These are phyloP conservation scores for Mycena alexandri DNA, from an alignment of 768 basidiomycete species.

Conservation along the genomic window DNA sequence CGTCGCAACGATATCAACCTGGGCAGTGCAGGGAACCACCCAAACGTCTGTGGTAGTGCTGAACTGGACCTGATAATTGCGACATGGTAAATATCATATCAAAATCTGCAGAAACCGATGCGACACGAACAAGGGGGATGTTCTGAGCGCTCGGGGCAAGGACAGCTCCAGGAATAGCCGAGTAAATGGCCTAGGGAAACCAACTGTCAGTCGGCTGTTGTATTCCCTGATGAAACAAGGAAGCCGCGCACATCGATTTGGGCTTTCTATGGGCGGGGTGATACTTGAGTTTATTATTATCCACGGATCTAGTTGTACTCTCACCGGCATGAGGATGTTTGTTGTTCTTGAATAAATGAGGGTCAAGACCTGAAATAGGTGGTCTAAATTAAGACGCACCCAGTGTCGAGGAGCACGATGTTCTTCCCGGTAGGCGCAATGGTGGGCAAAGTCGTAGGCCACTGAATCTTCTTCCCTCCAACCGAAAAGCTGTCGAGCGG, in stretches of 20 bases:
- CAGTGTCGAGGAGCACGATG: conserved; percentile 15
- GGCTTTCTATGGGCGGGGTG: neutral
- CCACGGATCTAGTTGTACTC: neutral
- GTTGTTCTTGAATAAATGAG: neutral
- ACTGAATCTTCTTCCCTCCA: conserved; percentile 12
- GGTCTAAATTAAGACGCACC: neutral
- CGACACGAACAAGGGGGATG: conserved; percentile 3
- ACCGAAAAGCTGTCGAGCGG: neutral
- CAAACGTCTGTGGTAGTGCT: neutral
- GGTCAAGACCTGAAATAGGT: neutral
- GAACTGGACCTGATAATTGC: neutral
- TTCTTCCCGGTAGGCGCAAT: conserved; percentile 1
- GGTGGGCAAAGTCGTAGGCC: neutral
- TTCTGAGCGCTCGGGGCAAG: neutral
- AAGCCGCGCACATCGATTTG: neutral
- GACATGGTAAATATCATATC: neutral
- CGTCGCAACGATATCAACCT: neutral
- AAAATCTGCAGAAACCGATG: neutral
- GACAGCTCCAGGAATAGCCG: conserved; percentile 13
- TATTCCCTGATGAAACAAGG: too few species aligned
- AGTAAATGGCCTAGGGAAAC: conserved; percentile 5
- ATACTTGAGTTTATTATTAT: neutral
- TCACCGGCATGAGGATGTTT: conserved; percentile 9
- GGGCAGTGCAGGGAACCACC: conserved; percentile 14
- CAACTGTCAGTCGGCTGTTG: neutral